Evolutionary conservation across 176 grass and related monocot genomes (phyloP).

Genomic region (Bonia amplexicaulis): DNA sequence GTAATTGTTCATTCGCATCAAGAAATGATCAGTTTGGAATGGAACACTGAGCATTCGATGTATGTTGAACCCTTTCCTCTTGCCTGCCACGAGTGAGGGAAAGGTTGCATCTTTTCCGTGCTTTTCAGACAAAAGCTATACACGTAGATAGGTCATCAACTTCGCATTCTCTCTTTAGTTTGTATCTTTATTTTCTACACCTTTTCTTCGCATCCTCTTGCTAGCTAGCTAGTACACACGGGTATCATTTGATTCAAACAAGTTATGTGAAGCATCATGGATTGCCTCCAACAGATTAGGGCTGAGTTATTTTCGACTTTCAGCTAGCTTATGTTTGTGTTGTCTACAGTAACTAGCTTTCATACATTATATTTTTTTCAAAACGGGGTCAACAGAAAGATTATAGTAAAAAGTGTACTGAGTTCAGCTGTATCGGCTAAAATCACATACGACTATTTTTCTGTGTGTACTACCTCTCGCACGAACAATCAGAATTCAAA

Average conservation of each 20-base stretch:
- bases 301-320: too few relatives aligned
- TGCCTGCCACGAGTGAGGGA: neutral
- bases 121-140: conserved; percentile 23
- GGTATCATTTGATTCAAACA: conserved; percentile 5
- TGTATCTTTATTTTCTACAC: neutral
- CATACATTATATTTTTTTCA: too few relatives aligned
- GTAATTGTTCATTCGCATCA: neutral
- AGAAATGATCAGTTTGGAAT: neutral
- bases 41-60: neutral
- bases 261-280: neutral
- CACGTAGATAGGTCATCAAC: neutral
- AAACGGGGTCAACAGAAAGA: too few relatives aligned
- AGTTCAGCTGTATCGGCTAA: too few relatives aligned
- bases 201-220: neutral
- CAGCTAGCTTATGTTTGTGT: rapidly evolving
- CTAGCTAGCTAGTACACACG: neutral
- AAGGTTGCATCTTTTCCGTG: conserved; percentile 11
- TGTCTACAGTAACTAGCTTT: too few relatives aligned
- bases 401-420: too few relatives aligned
- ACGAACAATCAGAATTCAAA: too few relatives aligned
- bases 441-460: too few relatives aligned
- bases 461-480: too few relatives aligned
- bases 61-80: neutral
- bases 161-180: neutral
- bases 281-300: neutral